Base-by-base conservation (phyloP, 805 yeast genomes). In the Tetrapisispora phaffii region DNA sequence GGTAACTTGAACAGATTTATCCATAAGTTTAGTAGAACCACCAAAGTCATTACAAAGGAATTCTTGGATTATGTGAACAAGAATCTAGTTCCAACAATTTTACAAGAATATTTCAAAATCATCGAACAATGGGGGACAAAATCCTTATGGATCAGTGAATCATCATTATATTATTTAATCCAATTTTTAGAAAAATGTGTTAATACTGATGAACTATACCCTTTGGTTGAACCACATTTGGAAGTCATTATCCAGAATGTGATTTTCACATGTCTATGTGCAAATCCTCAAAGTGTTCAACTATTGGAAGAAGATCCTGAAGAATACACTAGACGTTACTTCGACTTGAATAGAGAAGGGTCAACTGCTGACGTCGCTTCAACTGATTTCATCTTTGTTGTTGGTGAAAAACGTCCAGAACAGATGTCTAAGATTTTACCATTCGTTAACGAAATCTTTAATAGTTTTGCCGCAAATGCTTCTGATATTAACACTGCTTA, bases 281-380 rank as follows among this genome's bases (percentile, higher is more conserved):
- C 93, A 2, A 68, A 74, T 9, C 76, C 75, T 33, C 77, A 75
- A 34, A 76, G 77, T 38, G 68, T 85, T 45, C 93, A 85, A 56
- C 62, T 78, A 22, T 86, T 82, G 62, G 87, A 85, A 47, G 80
- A 75, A 41, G 95, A 87, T 52, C 93, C 93, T 2, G 82, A 76
- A 42, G 95, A 87, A 59, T 88, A 85, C 59, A 77, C 87, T 32
- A 80, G 89, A 67, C 73, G 80, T 50, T 76, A 73, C 48, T 78
- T 86, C 54, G 87, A 81, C 58, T 68, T 77, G 47, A 69, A 73
- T 49, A 74, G 79, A 53, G 95, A 85, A 49, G 64, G 71, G 10
- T 64, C 70, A 16, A 75, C 88, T 4, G 85, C 95, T 0, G 95
- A 86, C 58, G 75, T 76, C 47, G 95, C 96, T 1, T 85, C 96